A percentile compares a stretch with the other conserved stretches of the same genome.
Evolutionary conservation across 2,329 filamentous ascomycete genomes (phyloP).

Genomic region (Beauveria sp.): DNA sequence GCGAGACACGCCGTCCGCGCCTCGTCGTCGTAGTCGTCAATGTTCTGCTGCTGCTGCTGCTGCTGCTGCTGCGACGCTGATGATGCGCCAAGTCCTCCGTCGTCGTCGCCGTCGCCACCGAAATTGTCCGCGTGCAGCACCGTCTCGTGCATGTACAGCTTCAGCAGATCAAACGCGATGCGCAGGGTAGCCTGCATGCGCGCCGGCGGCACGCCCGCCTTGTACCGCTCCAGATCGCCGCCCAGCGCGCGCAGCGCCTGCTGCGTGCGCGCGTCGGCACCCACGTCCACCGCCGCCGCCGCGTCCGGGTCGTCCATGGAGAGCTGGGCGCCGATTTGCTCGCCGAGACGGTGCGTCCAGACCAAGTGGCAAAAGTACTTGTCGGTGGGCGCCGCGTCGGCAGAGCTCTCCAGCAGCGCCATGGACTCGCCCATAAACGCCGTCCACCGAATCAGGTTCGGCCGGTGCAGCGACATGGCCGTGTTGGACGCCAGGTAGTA

Average conservation of each 20-base stretch:
- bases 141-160: constrained; percentile 69
- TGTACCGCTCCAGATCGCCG: constrained; percentile 54
- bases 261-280: constrained; percentile 53
- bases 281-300: constrained; percentile 36
- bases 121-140: constrained; percentile 58
- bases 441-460: constrained; percentile 52
- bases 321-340: constrained; percentile 61
- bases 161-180: constrained; percentile 58
- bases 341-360: constrained; percentile 54
- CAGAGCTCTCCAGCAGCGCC: constrained; percentile 44
- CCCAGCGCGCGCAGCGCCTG: constrained; percentile 59
- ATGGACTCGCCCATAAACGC: constrained; percentile 54
- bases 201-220: constrained; percentile 42
- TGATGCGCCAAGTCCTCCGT: constrained; percentile 33
- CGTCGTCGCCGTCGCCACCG: constrained; percentile 38
- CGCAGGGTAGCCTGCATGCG: constrained; percentile 50
- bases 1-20: constrained; percentile 59
- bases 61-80: constrained; percentile 23
- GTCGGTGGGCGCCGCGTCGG: constrained; percentile 50
- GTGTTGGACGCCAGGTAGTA: constrained; percentile 54
- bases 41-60: background rate
- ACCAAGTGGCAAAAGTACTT: constrained; percentile 51
- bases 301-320: constrained; percentile 54
- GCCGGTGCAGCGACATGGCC: constrained; percentile 53
- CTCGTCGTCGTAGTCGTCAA: constrained; percentile 39